A percentile compares a stretch with the other conserved stretches of the same genome.
These are phyloP conservation scores for Candida tammaniensis DNA, from an alignment of 805 yeast genomes.

Conservation along the genomic window DNA sequence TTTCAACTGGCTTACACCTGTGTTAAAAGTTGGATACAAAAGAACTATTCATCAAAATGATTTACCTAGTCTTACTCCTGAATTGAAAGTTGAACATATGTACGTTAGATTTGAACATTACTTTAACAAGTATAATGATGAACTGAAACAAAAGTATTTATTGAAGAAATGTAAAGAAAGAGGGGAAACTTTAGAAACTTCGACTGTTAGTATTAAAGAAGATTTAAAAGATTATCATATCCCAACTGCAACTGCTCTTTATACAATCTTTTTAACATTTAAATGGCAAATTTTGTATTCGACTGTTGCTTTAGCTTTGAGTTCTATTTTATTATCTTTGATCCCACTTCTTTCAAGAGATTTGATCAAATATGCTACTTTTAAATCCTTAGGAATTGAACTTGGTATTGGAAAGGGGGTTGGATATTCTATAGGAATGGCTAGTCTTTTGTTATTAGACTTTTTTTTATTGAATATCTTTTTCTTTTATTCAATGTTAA, in stretches of 20 bases:
- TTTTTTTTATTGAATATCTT: too few species aligned
- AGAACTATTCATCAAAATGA: constrained; percentile 67
- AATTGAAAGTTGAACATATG: constrained; percentile 32
- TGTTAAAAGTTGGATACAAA: constrained; percentile 65
- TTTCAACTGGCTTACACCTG: constrained; percentile 68
- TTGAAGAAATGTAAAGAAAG: neutral
- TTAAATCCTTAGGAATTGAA: constrained; percentile 22
- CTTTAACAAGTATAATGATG: neutral
- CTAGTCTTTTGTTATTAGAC: constrained; percentile 19
- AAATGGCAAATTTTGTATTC: neutral
- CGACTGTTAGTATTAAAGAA: neutral
- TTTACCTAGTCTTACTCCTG: constrained; percentile 41
- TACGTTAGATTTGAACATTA: constrained; percentile 15
- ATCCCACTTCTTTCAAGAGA: constrained; percentile 35
- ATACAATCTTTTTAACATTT: neutral
- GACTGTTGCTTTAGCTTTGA: too few species aligned
- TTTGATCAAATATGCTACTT: constrained; percentile 33
- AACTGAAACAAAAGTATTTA: neutral
- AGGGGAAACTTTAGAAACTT: constrained; percentile 1
- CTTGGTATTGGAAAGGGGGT: constrained; percentile 29
- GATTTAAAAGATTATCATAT: constrained; percentile 1
- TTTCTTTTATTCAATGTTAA: constrained; percentile 34
- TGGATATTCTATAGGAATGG: constrained; percentile 40
- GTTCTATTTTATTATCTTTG: constrained; percentile 11
- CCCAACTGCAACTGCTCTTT: neutral